phyloP scores from a whole-genome alignment of 78 protist species.

The Dictyostelium citrinum region DNA sequence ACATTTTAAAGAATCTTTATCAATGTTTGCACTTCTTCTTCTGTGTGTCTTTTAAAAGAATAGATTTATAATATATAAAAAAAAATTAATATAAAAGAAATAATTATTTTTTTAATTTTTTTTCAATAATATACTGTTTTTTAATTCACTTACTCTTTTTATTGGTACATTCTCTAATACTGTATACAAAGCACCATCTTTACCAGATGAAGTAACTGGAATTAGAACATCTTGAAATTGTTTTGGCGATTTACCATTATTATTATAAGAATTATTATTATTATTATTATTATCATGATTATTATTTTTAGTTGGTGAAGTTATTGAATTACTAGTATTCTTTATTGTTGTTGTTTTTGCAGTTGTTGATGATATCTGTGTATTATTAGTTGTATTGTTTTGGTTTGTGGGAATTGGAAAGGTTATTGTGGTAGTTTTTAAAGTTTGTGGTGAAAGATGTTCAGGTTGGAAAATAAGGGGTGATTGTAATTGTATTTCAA shows the following conservation, averaged over 20 bases:
- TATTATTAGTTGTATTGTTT: no score
- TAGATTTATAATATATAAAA: neutral
- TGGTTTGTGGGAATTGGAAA: neutral
- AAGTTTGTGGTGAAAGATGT: neutral
- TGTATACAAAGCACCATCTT: constrained; percentile 36
- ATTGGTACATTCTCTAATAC: constrained; percentile 60
- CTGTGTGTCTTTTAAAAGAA: constrained; percentile 21
- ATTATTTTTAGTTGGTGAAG: neutral
- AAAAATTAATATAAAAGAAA: neutral
- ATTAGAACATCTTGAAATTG: constrained; percentile 63
- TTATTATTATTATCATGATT: neutral
- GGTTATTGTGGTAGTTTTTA: neutral
- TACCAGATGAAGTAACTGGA: constrained; percentile 23
- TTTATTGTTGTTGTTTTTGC: neutral
- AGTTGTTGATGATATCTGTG: no score
- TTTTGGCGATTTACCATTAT: neutral
- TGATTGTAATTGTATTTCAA: neutral
- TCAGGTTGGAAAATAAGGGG: neutral
- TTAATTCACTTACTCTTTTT: constrained; percentile 50
- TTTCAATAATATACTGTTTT: no score
- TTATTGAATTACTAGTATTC: no score
- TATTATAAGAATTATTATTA: neutral
- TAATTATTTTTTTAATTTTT: neutral
- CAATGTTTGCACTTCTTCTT: constrained; percentile 62
- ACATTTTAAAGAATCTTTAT: constrained; percentile 57